phyloP scores from a whole-genome alignment of 2,329 filamentous ascomycete species.

The Diaporthe longicolla region DNA sequence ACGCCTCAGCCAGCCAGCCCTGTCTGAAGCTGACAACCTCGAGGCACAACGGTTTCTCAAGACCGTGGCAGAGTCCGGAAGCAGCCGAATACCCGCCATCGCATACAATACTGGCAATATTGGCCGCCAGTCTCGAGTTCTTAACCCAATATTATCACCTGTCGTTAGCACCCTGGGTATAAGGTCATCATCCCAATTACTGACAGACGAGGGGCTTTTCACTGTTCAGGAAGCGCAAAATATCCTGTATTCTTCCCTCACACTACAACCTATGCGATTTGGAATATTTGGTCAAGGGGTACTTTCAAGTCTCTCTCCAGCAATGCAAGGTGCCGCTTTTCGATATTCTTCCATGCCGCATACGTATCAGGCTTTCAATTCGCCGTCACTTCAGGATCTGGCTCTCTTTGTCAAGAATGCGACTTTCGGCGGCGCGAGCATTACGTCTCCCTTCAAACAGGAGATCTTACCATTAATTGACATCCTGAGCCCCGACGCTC shows the following conservation, averaged over 20 bases:
- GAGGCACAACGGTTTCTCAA: conserved; percentile 61
- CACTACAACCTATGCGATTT: conserved; percentile 70
- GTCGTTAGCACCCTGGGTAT: not conserved
- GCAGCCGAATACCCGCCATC: not conserved
- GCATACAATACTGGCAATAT: conserved; percentile 17
- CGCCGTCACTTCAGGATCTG: conserved; percentile 66
- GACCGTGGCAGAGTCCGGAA: conserved; percentile 52
- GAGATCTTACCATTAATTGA: conserved; percentile 70
- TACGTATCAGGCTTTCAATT: conserved; percentile 66
- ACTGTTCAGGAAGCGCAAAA: conserved; percentile 18
- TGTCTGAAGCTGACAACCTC: conserved; percentile 63
- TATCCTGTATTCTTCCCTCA: conserved; percentile 66
- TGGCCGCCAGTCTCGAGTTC: not conserved
- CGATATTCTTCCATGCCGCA: conserved; percentile 71
- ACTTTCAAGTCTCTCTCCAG: conserved; percentile 72
- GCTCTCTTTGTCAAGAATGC: conserved; percentile 66
- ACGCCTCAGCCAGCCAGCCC: conserved; percentile 64
- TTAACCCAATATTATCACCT: conserved; percentile 1
- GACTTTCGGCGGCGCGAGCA: conserved; percentile 72
- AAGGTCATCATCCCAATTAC: not conserved
- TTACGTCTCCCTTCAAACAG: conserved; percentile 74
- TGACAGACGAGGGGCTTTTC: not conserved
- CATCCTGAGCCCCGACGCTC: conserved; percentile 72
- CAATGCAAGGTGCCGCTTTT: conserved; percentile 75
- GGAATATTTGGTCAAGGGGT: conserved; percentile 72